Percentiles rank a stretch among this genome's conserved stretches.
Evolutionary conservation across 176 grass and related monocot species (phyloP).

Genomic region (Guadua angustifolia): DNA sequence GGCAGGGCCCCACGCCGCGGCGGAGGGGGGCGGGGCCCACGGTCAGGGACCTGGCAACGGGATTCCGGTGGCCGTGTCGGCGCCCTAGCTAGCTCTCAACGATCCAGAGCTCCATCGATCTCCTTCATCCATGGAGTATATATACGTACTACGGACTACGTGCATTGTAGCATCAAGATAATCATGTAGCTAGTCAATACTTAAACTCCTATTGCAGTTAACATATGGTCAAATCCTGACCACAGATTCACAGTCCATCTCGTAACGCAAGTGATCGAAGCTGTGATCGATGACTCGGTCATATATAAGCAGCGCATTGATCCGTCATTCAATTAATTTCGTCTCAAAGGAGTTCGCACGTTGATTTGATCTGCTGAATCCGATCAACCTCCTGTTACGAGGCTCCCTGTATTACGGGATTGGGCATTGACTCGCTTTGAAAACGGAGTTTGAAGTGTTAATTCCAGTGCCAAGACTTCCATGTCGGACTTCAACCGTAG

Average conservation of each 20-base stretch:
- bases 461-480: slow-evolving; percentile 13
- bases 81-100: neutral
- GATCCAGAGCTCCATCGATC: neutral
- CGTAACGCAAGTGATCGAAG: neutral
- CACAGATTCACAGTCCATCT: neutral
- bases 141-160: neutral
- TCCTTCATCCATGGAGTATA: neutral
- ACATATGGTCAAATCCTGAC: neutral
- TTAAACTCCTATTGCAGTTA: too few relatives aligned
- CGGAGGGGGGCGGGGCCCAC: neutral
- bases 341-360: neutral
- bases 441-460: slow-evolving; percentile 13
- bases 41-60: slow-evolving; percentile 9
- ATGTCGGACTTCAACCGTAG: neutral
- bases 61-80: slow-evolving; percentile 33
- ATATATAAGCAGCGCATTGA: neutral
- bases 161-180: neutral
- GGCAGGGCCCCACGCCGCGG: neutral
- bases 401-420: neutral
- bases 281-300: neutral
- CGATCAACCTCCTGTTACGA: neutral
- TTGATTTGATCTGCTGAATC: neutral
- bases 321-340: neutral
- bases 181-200: neutral
- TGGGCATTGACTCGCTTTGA: slow-evolving; percentile 40